Percentiles rank a stretch among this genome's conserved stretches.
phyloP scores from a whole-genome alignment of 139 green algal species.

The Klebsormidium nitens region DNA sequence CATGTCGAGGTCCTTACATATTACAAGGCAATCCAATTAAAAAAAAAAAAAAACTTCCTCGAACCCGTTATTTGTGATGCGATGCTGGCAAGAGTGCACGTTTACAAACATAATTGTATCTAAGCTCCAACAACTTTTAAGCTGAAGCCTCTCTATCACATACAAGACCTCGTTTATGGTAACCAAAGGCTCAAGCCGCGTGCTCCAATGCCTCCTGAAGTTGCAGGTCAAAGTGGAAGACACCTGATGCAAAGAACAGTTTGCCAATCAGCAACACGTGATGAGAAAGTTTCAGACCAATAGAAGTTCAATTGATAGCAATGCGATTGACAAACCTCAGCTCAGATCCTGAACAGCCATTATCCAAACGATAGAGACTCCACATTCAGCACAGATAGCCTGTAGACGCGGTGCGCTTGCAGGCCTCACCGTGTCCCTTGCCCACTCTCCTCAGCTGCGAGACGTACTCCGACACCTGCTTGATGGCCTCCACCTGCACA shows the following conservation, averaged over 20 bases:
- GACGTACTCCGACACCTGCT: constrained; percentile 78
- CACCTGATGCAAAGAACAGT: constrained; percentile 6
- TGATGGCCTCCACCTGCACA: constrained; percentile 59
- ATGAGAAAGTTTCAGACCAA: constrained; percentile 4
- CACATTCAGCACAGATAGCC: too few species aligned
- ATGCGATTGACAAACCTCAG: constrained; percentile 2
- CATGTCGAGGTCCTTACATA: too few species aligned
- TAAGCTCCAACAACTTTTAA: too few species aligned
- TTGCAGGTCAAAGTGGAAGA: constrained; percentile 39
- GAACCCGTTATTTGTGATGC: too few species aligned
- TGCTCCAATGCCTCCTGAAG: constrained; percentile 23
- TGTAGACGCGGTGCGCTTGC: too few species aligned
- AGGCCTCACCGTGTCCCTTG: constrained; percentile 73
- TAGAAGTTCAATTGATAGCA: neutral
- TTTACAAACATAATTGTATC: too few species aligned
- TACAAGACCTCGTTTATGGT: too few species aligned
- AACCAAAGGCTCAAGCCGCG: too few species aligned
- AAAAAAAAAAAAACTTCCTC: too few species aligned
- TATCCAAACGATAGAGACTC: neutral
- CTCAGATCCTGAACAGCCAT: neutral
- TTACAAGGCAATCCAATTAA: too few species aligned
- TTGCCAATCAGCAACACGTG: neutral
- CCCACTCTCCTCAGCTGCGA: constrained; percentile 82
- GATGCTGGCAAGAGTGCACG: too few species aligned
- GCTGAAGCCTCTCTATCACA: too few species aligned